Evolutionary conservation across 2,329 filamentous ascomycete species (phyloP), one percentile per base, ranked within the genome.

Genomic region (Domatiomyces globalis): DNA sequence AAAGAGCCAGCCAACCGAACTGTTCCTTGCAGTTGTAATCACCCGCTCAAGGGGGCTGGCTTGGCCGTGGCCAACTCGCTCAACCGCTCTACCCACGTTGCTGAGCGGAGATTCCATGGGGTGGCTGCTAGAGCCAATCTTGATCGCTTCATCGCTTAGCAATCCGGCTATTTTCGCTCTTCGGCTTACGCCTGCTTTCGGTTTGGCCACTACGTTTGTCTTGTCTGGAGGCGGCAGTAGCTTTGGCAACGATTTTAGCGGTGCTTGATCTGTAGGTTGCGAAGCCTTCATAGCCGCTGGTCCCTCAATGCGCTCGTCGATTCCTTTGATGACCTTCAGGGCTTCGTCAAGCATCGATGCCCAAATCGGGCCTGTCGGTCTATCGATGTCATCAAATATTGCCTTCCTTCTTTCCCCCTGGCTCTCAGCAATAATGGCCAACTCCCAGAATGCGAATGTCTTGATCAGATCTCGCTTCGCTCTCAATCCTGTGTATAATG

Each of bases 381-480:
- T 84, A 59, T 94, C 87, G 55, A 95, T 85, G 60, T 96, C 90
- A 52, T 82, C 80, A 67, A 86, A 95, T 51, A 96, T 87, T 18
- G 80, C 79, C 65, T 84, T 85, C 49, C 90, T 79, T 33, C 88
- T 81, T n/a, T 80, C 75, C 15, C 82, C 75, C 56, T 85, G 89
- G 50, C 80, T 77, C 51, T 84, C 78, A 39, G 85, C 82, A 59
- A 95, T 94, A 51, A 86, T 75, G 27, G 81, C 80, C 25, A 95
- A 73, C 63, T 96, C 90, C 89, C 89, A 95, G 67, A 94, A 84
- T 15, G 90, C 89, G 65, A 94, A 94, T 0, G 80, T 77, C 77
- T 79, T 82, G 54, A 86, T 80, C 8, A 85, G 74, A 7, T 86
- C 74, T 66, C 90, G 92, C 69, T 88, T 92, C 57, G 83, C 83